These are phyloP conservation scores for Pythium pyrilobum DNA, from an alignment of 352 stramenopile genomes.

Conservation along the genomic window DNA sequence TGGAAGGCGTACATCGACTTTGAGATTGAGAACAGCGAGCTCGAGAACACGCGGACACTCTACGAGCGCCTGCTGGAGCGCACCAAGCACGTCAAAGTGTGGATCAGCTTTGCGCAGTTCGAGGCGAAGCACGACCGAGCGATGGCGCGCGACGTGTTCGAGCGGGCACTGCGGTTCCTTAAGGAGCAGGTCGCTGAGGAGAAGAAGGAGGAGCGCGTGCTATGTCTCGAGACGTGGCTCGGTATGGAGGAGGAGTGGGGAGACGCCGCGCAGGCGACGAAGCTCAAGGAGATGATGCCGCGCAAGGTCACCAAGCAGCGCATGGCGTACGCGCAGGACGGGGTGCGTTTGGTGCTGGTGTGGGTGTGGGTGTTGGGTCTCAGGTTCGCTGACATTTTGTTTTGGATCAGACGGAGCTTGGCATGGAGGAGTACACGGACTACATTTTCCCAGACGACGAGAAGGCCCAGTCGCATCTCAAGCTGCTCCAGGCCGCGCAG, in stretches of 20 bases:
- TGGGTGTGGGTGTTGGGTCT: not conserved
- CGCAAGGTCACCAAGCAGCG: conserved; percentile 95
- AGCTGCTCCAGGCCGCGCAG: conserved; percentile 96
- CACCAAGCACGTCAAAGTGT: conserved; percentile 97
- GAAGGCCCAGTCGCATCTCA: conserved; percentile 92
- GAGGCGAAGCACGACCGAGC: conserved; percentile 60
- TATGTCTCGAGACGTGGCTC: conserved; percentile 97
- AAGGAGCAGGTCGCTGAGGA: conserved; percentile 74
- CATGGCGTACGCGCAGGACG: conserved; percentile 90
- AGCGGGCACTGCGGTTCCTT: conserved; percentile 89
- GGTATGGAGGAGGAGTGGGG: conserved; percentile 86
- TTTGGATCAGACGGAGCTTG: conserved; percentile 70
- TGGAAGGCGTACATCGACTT: conserved; percentile 99
- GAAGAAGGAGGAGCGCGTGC: conserved; percentile 93
- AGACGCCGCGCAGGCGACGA: conserved; percentile 64
- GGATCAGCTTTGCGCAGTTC: conserved; percentile 90
- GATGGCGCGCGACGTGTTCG: conserved; percentile 84
- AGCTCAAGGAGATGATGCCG: conserved; percentile 92
- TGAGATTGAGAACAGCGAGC: conserved; percentile 89
- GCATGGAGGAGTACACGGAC: conserved; percentile 98
- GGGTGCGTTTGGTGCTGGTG: conserved; percentile 39
- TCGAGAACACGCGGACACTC: conserved; percentile 86
- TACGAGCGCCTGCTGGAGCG: conserved; percentile 96
- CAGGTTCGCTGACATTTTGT: conserved; percentile 2
- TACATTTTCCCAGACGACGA: conserved; percentile 99